phyloP scores from a whole-genome alignment of 2,329 filamentous ascomycete genomes.

The Colletotrichum coccodes region DNA sequence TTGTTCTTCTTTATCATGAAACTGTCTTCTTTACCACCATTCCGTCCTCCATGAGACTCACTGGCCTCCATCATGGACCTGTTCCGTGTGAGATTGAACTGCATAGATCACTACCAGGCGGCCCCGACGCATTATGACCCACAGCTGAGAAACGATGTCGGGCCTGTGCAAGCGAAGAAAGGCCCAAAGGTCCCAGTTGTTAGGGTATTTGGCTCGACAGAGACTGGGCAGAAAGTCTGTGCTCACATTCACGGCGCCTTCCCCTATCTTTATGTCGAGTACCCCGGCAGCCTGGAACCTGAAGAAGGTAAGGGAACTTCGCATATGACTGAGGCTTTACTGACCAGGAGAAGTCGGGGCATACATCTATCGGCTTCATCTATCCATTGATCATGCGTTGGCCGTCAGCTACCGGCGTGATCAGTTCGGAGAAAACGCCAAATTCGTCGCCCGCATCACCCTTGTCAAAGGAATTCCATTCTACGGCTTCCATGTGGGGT shows the following conservation, averaged over 20 bases:
- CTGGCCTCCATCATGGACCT: slow-evolving; percentile 62
- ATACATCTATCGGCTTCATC: slow-evolving; percentile 81
- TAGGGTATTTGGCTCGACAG: slow-evolving; percentile 90
- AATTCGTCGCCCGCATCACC: slow-evolving; percentile 89
- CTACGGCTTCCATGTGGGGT: slow-evolving; percentile 95
- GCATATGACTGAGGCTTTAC: not conserved
- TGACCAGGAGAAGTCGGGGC: slow-evolving; percentile 66
- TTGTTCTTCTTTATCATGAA: not conserved
- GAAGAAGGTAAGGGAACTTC: slow-evolving; percentile 68
- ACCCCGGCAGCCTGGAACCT: slow-evolving; percentile 73
- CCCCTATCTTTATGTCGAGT: slow-evolving; percentile 94
- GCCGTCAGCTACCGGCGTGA: slow-evolving; percentile 86
- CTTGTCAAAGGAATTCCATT: slow-evolving; percentile 94
- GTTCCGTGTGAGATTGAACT: slow-evolving; percentile 93
- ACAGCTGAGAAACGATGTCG: slow-evolving; percentile 73
- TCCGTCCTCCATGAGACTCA: slow-evolving; percentile 19
- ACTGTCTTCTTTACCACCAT: not conserved
- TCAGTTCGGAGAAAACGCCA: slow-evolving; percentile 71
- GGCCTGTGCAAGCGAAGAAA: slow-evolving; percentile 66
- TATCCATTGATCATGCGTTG: slow-evolving; percentile 91
- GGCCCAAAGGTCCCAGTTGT: slow-evolving; percentile 85
- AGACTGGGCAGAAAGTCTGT: slow-evolving; percentile 95
- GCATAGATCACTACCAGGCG: slow-evolving; percentile 93
- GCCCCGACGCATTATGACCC: slow-evolving; percentile 84
- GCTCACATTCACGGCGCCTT: slow-evolving; percentile 96